Conservation (phyloP, 2,329 filamentous ascomycete species). For the Clonostachys sp. region DNA sequence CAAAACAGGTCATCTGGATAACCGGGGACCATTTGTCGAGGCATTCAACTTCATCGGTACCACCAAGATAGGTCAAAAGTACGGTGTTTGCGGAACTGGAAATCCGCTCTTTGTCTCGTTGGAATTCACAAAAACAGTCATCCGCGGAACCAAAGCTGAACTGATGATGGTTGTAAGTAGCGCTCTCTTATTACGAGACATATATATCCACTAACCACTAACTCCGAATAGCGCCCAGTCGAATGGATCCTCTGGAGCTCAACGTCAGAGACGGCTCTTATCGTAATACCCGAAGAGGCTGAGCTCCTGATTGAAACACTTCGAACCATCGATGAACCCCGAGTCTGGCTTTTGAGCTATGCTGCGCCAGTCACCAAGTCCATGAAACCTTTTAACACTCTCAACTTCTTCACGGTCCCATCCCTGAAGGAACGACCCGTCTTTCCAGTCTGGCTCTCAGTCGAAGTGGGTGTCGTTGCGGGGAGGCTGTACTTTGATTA, state of each 20-base stretch:
- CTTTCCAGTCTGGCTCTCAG: constrained; percentile 45
- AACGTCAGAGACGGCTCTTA: constrained; percentile 38
- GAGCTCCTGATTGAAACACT: constrained; percentile 47
- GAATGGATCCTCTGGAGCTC: constrained; percentile 59
- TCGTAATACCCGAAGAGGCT: constrained; percentile 61
- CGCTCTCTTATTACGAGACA: no score
- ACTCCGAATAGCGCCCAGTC: constrained; percentile 34
- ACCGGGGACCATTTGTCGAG: background rate
- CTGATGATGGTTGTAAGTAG: no score
- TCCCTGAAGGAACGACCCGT: constrained; percentile 27
- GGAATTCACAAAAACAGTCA: background rate
- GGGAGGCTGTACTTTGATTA: constrained; percentile 57
- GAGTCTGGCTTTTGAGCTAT: constrained; percentile 48
- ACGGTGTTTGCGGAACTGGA: constrained; percentile 6
- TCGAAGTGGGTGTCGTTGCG: constrained; percentile 56
- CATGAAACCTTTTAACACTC: constrained; percentile 54
- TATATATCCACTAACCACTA: no score
- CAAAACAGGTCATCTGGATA: constrained; percentile 32
- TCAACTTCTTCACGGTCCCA: constrained; percentile 50
- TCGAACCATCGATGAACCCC: constrained; percentile 4
- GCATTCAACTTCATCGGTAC: constrained; percentile 33
- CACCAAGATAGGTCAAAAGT: constrained; percentile 25
- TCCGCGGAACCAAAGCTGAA: no score
- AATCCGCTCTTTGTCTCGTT: background rate
- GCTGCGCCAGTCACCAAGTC: constrained; percentile 53